Base-by-base conservation (phyloP, 2,329 filamentous ascomycete genomes). In the Diaporthe ilicicola region DNA sequence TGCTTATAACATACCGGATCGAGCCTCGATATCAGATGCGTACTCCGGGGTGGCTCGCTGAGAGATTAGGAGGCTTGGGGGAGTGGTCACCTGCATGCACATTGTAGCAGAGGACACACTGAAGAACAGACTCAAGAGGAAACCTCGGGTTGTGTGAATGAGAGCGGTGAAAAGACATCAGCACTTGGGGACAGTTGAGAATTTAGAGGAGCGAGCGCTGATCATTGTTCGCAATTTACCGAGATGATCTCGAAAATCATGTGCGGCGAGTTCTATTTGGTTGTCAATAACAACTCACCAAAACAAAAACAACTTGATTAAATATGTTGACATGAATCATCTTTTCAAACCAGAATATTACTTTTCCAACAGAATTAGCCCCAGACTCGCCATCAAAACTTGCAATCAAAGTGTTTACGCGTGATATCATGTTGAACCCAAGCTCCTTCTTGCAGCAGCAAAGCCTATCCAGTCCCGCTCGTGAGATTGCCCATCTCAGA, bases 1-100 rank as follows among this genome's bases (percentile, higher is more conserved):
- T 64, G 59, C 42, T 2, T 64, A 50, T 50, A 3, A 50, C 37
- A n/a, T 64, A 9, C 59, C 59, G 19, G 59, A 64, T 48, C 59
- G 42, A 15, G 50, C 37, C 44, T 64, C 59, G n/a, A 37, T 29
- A 7, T 50, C 44, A 8, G 19, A 37, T 27, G 1, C 37, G 9
- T 64, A 64, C n/a, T 24, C 44, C 15, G 59, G 42, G 13, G 4
- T 24, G 44, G 59, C 44, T 50, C 59, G 59, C 32, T 64, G 32
- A 64, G 10, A 39, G 29, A 10, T 34, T 19, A 17, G 19, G 42
- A 10, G n/a, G 39, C 56, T 24, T 22, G 17, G 19, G n/a, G n/a
- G n/a, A n/a, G n/a, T n/a, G n/a, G n/a, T n/a, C n/a, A n/a, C n/a
- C n/a, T n/a, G n/a, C n/a, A n/a, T n/a, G n/a, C n/a, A n/a, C n/a